Percentiles rank a stretch among this genome's conserved stretches.
These are phyloP conservation scores for Corymbia calophylla DNA, from an alignment of 441 rosid genomes.

Conservation along the genomic window DNA sequence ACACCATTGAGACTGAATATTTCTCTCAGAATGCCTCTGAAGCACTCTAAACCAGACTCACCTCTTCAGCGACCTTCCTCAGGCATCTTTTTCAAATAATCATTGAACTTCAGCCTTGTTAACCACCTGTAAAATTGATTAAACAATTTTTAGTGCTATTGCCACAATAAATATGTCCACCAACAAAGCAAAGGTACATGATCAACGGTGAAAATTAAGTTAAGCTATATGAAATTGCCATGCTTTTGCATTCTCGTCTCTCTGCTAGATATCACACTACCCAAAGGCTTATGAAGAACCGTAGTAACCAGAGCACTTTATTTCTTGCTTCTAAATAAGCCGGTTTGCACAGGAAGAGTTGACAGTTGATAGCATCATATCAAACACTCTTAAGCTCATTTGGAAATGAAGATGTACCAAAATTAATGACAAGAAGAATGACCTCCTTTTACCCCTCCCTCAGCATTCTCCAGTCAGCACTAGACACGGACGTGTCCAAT, in stretches of 20 bases:
- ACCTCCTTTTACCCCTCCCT: not conserved
- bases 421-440: not conserved
- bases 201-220: not conserved
- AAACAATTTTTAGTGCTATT: not conserved
- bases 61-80: not conserved
- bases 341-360: not conserved
- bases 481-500: not conserved
- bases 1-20: not conserved
- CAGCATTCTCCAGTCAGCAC: not conserved
- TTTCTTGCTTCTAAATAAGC: not conserved
- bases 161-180: not conserved
- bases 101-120: not conserved
- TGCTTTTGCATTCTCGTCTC: not conserved
- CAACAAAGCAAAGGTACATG: not conserved
- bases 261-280: not conserved
- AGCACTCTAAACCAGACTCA: not conserved
- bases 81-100: not conserved
- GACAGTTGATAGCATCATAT: not conserved
- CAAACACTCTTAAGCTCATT: not conserved
- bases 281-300: not conserved
- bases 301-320: not conserved
- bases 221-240: not conserved
- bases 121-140: not conserved
- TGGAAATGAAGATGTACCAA: not conserved
- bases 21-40: not conserved